These are phyloP conservation scores for Micromonas commoda DNA, from an alignment of 139 green algal species.

Conservation along the genomic window DNA sequence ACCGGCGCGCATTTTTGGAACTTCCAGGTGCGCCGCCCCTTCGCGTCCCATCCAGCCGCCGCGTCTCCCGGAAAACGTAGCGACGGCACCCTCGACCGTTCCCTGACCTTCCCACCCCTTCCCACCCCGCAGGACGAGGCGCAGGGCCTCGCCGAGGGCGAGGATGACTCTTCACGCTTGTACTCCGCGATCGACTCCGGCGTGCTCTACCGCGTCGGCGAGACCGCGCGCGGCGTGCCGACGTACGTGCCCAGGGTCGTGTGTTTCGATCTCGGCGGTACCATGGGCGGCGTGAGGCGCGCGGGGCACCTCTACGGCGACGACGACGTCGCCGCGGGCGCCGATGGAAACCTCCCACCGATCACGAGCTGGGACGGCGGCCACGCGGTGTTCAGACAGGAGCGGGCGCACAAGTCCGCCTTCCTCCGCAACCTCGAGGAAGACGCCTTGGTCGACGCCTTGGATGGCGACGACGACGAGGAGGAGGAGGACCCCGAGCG, in stretches of 20 bases:
- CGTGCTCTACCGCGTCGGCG: slow-evolving; percentile 43
- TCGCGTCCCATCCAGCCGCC: not conserved
- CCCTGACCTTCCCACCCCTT: not conserved
- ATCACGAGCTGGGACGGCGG: not conserved
- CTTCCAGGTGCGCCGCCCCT: slow-evolving; percentile 54
- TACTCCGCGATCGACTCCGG: slow-evolving; percentile 37
- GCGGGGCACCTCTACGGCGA: slow-evolving; percentile 46
- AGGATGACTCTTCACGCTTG: not conserved
- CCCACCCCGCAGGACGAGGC: not conserved
- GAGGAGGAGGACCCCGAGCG: slow-evolving; percentile 9
- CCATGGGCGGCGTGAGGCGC: slow-evolving; percentile 40
- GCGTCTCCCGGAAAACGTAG: not conserved
- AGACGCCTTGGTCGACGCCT: not conserved
- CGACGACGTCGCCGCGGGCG: slow-evolving; percentile 41
- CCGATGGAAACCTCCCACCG: too few species aligned
- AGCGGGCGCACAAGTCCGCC: not conserved
- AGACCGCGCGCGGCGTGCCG: slow-evolving; percentile 43
- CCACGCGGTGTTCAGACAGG: not conserved
- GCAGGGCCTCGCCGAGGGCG: not conserved
- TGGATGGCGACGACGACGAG: slow-evolving; percentile 30
- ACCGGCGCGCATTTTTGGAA: slow-evolving; percentile 84
- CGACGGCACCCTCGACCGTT: not conserved
- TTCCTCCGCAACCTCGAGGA: not conserved
- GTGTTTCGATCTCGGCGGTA: slow-evolving; percentile 53
- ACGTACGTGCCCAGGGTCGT: slow-evolving; percentile 55